Evolutionary conservation across 495 filamentous ascomycete species (phyloP), one percentile per base, ranked within the genome.

Genomic region (Aspergillus baeticus): DNA sequence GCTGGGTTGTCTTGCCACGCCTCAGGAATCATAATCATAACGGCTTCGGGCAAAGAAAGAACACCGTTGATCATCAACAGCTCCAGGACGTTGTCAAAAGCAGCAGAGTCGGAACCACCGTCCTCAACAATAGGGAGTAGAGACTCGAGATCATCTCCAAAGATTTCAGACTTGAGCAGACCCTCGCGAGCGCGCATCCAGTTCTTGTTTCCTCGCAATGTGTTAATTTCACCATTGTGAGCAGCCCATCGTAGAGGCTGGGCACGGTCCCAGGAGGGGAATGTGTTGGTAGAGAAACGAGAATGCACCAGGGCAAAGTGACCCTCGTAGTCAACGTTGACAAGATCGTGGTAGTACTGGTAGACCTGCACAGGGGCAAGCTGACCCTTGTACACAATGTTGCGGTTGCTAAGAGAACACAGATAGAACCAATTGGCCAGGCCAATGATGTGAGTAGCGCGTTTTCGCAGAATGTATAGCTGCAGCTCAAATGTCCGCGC

Each of bases 161-260:
- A 98, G 51, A 96, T 82, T 38, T 90, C 85, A 6, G 95, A 98
- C 65, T 89, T 87, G 79, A 99, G 89, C 50, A 96, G 88, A 71
- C 94, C 95, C 70, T 99, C 94, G 68, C 94, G 87, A 47, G 94
- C 93, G 54, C 94, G 85, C 94, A 99, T 99, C 94, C 95, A 99
- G 77, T 99, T 99, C 82, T 99, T 99, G 78, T 99, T 99, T 45
- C 94, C 94, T 63, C 94, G 89, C 59, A 99, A 78, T 3, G 94
- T 99, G 71, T 99, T 99, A 62, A 99, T 98, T 74, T 99, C 94
- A 78, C 94, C 94, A 66, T 99, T 99, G 78, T 99, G 94, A 68
- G 94, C 94, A 46, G 92, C 92, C 95, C 93, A 98, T 69, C 94
- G 85, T 60, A 99, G 73, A 18, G 94, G 94, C 74, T 99, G 94